Base-by-base conservation (phyloP, 106 monocot species). In the Apostasia shenzhenica region DNA sequence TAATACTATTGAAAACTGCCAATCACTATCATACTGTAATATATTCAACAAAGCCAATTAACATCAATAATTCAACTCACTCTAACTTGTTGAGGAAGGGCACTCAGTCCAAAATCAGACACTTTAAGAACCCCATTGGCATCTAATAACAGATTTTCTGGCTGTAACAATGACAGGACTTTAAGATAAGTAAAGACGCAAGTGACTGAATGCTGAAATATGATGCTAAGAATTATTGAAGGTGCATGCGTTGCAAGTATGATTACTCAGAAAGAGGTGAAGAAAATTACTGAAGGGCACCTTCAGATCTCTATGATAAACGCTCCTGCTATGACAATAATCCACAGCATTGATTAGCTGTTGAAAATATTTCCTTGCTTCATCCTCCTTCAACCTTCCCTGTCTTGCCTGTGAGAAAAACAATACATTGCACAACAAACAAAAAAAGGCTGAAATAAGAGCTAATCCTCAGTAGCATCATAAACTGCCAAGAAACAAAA, bases 101-200 rank as follows among this genome's bases (percentile, higher is more conserved):
- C 95, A 73, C 95, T 95, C 12, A 95, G 76, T 50, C 95, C 95
- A 79, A 95, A 95, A 89, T 95, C 95, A 8, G 95, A 91, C 6
- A 95, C 84, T 61, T 95, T 95, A 37, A 95, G 88, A 47, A 51
- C 46, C 6, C 95, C 95, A 64, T 40, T 77, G 2, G 81, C 48
- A 75, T 95, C 95, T 71, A 95, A 57, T 74, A 95, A 61, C n/a
- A 95, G 55, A 84, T 91, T 86, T 66, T 86, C 86, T 44, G 79
- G 86, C 79, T 85, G 81, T 63, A 40, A 44, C 45, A 46, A 44
- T 57, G n/a, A 61, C 57, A 61, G 70, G 50, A 42, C 51, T 38
- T 64, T 58, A 75, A 59, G 38, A 56, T 46, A 48, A 38, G 37
- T 65, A 14, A 63, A 6, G 7, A 47, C 2, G 6, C 14, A 48